Base-by-base conservation (phyloP, 1,284 basidiomycete genomes). In the Ceratobasidium sp. region DNA sequence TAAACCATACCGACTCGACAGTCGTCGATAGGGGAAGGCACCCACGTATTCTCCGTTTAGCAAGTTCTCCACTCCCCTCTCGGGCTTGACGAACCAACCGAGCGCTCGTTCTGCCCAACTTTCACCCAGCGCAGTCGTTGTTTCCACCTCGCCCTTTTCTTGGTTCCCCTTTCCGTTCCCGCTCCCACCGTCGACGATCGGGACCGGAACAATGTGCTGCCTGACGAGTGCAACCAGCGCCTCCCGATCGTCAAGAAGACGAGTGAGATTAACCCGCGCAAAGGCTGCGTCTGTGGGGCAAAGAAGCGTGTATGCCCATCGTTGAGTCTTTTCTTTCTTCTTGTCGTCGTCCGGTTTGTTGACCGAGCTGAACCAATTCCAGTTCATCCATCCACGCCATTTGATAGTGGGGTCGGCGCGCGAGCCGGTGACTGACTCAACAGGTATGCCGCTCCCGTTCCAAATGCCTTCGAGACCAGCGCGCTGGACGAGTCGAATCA, bases 201-300 rank as follows among this genome's bases (percentile, higher is more conserved):
- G 63, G 52, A 73, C 77, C 77, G 90, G 91, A 74, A 99, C 91
- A 75, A 99, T 87, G 81, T 99, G 97, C 78, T 98, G 93, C 73
- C 88, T 86, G 71, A 98, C 90, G 23, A 98, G 89, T 4, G 84
- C 83, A 49, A 86, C 84, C 38, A 98, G 85, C 0, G 81, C 81
- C 1, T 87, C 84, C 4, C 82, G 77, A 79, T 95, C 86, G 32
- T 86, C 84, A 74, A 91, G 90, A 71, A 98, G 86, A 73, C 85
- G 82, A 0, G 95, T 95, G 61, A 98, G 82, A 81, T 99, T 97
- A 78, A 93, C 82, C n/a, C 87, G 84, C 76, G 95, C 91, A 85
- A 98, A 98, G 0, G 97, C 96, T 73, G 91, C 90, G 79, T 99
- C 98, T 1, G 89, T 90, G 0, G 98, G 98, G 76, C 93, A 94